Conservation (phyloP, 257 asterid species). For the Gentiana straminea region DNA sequence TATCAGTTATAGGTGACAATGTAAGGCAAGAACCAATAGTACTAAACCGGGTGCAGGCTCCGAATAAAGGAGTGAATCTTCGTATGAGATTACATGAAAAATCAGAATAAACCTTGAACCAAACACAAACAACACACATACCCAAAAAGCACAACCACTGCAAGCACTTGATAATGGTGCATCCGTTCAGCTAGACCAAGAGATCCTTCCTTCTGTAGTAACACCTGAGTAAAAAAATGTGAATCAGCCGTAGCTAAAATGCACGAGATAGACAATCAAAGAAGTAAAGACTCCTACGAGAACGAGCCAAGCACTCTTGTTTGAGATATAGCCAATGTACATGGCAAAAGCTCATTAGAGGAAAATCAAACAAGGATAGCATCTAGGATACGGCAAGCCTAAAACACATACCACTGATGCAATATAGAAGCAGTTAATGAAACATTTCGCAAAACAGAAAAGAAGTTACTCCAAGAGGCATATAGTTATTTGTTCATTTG, state of each 20-base stretch:
- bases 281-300: conserved; percentile 2
- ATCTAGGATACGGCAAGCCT: too few species aligned
- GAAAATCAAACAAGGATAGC: too few species aligned
- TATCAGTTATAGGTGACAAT: background rate
- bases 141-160: conserved; percentile 85
- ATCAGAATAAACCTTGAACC: background rate
- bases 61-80: too few species aligned
- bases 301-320: background rate
- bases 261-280: conserved; percentile 11
- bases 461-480: too few species aligned
- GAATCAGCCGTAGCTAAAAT: conserved; percentile 6
- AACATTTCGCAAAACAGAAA: too few species aligned
- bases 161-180: conserved; percentile 73
- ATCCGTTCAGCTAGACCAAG: conserved; percentile 50
- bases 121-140: conserved; percentile 14
- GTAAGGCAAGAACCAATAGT: too few species aligned
- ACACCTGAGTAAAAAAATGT: conserved; percentile 26
- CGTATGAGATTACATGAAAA: background rate
- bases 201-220: conserved; percentile 55
- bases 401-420: too few species aligned
- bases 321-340: too few species aligned
- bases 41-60: too few species aligned
- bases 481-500: too few species aligned
- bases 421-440: too few species aligned
- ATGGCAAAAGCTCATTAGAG: too few species aligned